phyloP scores from a whole-genome alignment of 345 rosid species.

The Zanthoxylum bungeanum region DNA sequence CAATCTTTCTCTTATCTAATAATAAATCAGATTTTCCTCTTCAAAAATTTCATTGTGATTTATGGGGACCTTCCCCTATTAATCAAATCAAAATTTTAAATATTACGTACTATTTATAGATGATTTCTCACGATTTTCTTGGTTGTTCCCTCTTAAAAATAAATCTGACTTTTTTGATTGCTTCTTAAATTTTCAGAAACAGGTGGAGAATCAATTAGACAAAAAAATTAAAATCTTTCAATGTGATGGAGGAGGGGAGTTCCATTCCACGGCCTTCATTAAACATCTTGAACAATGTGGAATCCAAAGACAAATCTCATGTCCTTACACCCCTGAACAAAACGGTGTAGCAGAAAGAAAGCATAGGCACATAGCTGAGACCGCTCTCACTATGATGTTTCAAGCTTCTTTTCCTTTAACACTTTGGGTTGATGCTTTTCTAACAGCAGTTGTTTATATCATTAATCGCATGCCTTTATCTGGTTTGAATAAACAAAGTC shows the following conservation, averaged over 20 bases:
- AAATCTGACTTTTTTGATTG: not conserved
- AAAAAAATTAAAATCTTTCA: not conserved
- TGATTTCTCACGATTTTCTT: not conserved
- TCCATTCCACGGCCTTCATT: not conserved
- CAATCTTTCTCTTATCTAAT: not conserved
- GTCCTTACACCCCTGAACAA: not conserved
- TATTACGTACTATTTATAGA: not conserved
- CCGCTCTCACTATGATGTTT: not conserved
- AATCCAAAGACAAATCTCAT: not conserved
- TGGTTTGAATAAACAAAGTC: not conserved
- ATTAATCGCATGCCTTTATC: not conserved
- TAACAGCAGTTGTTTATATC: not conserved
- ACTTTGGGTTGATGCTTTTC: not conserved
- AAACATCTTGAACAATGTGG: not conserved
- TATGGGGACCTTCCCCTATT: not conserved
- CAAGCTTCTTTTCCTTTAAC: not conserved
- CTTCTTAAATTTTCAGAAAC: not conserved
- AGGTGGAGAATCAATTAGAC: not conserved
- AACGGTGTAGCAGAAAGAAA: not conserved
- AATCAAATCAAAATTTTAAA: not conserved
- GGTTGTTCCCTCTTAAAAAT: not conserved
- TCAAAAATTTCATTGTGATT: not conserved
- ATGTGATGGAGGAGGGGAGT: not conserved
- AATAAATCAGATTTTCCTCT: not conserved
- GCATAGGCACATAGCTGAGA: not conserved